Percentiles rank a stretch among this genome's conserved stretches.
phyloP scores from a whole-genome alignment of 768 basidiomycete species.

The Boletus speciosus region DNA sequence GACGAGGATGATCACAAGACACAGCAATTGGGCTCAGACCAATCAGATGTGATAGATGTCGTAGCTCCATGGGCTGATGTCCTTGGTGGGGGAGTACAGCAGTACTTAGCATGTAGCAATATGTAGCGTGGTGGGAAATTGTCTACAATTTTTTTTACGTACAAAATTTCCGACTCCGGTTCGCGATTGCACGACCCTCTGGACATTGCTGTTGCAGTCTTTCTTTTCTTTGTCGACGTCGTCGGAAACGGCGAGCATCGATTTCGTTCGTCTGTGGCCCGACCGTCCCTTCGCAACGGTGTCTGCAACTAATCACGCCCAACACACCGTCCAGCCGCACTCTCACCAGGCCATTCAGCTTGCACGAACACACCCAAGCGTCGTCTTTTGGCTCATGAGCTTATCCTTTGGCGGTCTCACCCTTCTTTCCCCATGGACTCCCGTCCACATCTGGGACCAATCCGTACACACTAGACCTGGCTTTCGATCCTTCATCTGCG shows the following conservation, averaged over 20 bases:
- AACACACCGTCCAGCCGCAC: slow-evolving; percentile 28
- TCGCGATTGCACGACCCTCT: slow-evolving; percentile 10
- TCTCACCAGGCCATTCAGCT: slow-evolving; percentile 34
- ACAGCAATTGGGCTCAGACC: no score
- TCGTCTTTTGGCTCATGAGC: slow-evolving; percentile 58
- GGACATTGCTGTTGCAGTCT: neutral
- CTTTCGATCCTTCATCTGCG: slow-evolving; percentile 67
- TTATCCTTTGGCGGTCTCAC: slow-evolving; percentile 61
- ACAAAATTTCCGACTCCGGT: slow-evolving; percentile 27
- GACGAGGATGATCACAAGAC: no score
- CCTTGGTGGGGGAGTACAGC: no score
- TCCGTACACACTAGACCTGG: slow-evolving; percentile 56
- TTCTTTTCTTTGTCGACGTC: slow-evolving; percentile 15
- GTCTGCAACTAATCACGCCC: slow-evolving; percentile 34
- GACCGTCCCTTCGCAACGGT: slow-evolving; percentile 36
- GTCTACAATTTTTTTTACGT: slow-evolving; percentile 15
- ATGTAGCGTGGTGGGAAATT: slow-evolving; percentile 14
- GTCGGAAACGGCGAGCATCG: slow-evolving; percentile 14
- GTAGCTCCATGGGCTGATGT: no score
- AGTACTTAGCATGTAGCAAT: no score
- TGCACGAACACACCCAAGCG: slow-evolving; percentile 39
- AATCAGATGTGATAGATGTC: no score
- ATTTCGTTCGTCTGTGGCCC: slow-evolving; percentile 7
- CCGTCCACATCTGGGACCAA: slow-evolving; percentile 48
- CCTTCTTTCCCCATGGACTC: slow-evolving; percentile 56